These are phyloP conservation scores for Paraphaeosphaeria minitans DNA, from an alignment of 2,329 filamentous ascomycete genomes.

Conservation along the genomic window DNA sequence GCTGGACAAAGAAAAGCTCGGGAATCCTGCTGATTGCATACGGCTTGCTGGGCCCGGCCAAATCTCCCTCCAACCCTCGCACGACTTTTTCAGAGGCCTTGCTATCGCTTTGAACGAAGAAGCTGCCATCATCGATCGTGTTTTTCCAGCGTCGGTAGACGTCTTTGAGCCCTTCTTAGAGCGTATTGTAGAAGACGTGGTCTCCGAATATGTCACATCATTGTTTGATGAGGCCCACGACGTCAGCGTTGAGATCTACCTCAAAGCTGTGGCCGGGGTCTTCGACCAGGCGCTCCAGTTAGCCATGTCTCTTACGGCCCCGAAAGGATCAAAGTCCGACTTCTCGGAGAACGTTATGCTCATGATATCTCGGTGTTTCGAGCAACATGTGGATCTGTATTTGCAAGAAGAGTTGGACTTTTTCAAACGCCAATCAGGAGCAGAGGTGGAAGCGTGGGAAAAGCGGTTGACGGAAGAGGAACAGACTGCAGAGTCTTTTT, in stretches of 20 bases:
- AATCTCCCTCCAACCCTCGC: constrained; percentile 79
- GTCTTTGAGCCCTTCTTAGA: constrained; percentile 81
- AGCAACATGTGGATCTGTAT: constrained; percentile 92
- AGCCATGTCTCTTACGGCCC: constrained; percentile 70
- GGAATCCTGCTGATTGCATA: constrained; percentile 81
- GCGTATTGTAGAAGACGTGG: constrained; percentile 78
- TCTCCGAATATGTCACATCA: constrained; percentile 83
- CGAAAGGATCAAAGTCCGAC: constrained; percentile 64
- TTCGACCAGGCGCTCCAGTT: constrained; percentile 87
- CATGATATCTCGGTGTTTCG: constrained; percentile 76
- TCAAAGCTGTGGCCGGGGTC: constrained; percentile 83
- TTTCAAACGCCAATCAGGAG: constrained; percentile 77
- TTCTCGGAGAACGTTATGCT: constrained; percentile 69
- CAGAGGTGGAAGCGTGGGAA: constrained; percentile 84
- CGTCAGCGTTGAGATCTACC: constrained; percentile 73
- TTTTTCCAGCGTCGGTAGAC: constrained; percentile 73
- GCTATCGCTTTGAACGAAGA: constrained; percentile 82
- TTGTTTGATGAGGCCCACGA: constrained; percentile 88
- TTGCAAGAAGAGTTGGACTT: constrained; percentile 87
- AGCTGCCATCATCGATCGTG: constrained; percentile 75
- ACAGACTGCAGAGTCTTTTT: constrained; percentile 87
- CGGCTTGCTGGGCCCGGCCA: constrained; percentile 66
- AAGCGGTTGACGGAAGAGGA: constrained; percentile 90
- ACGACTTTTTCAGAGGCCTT: constrained; percentile 78
- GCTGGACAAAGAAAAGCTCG: constrained; percentile 70